Percentiles rank a stretch among this genome's conserved stretches.
Conservation (phyloP, 805 yeast species). For the Saccharomycodes ludwigii region DNA sequence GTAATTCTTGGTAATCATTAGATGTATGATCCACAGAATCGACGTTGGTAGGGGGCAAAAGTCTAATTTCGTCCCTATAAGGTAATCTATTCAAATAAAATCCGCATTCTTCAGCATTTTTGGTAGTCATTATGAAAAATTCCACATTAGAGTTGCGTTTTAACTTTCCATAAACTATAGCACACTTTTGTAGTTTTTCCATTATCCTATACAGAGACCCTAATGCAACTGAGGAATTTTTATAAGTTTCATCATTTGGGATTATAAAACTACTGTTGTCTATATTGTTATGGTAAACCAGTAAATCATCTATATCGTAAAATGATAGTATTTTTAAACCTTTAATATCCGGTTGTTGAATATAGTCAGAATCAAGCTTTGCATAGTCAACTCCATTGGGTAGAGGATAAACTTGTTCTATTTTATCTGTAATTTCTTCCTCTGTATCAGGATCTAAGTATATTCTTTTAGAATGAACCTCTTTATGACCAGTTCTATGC, state of each 20-base stretch:
- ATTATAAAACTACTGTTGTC: conserved; percentile 50
- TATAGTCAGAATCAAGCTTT: too few relatives aligned
- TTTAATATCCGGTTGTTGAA: too few relatives aligned
- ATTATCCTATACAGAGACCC: conserved; percentile 55
- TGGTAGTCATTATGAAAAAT: conserved; percentile 49
- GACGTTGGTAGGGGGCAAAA: conserved; percentile 33
- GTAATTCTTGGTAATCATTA: conserved; percentile 15
- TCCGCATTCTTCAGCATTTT: conserved; percentile 32
- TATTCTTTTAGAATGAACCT: conserved; percentile 37
- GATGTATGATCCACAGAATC: conserved; percentile 8
- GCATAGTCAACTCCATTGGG: too few relatives aligned
- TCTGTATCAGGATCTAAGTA: conserved; percentile 31
- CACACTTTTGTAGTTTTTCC: conserved; percentile 38
- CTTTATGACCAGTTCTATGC: conserved; percentile 40
- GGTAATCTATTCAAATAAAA: conserved; percentile 61
- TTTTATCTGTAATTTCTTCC: conserved; percentile 26
- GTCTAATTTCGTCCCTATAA: conserved; percentile 61
- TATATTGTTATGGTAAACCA: conserved; percentile 39
- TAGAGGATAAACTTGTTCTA: conserved; percentile 25
- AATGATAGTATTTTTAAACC: conserved; percentile 66
- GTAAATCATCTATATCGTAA: conserved; percentile 29
- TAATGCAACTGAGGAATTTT: conserved; percentile 57
- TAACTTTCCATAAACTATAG: conserved; percentile 61
- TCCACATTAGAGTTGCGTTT: conserved; percentile 42
- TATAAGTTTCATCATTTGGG: conserved; percentile 47